phyloP scores from a whole-genome alignment of 106 monocot genomes.

The Gastrodia elata region DNA sequence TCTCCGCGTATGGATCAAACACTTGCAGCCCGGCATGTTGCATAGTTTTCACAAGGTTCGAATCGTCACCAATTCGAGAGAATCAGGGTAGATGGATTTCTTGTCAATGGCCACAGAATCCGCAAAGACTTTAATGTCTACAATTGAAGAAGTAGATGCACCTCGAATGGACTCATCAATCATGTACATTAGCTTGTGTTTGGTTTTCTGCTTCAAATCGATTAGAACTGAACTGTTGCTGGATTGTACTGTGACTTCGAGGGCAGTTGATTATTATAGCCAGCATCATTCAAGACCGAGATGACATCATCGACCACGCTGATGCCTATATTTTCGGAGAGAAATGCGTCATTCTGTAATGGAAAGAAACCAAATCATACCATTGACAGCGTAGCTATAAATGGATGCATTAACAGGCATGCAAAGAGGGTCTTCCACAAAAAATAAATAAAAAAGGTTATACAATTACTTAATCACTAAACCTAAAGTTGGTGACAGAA shows the following conservation, averaged over 20 bases:
- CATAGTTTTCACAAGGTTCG: constrained; percentile 27
- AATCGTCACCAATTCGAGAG: constrained; percentile 22
- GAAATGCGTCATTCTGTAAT: constrained; percentile 53
- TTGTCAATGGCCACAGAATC: constrained; percentile 45
- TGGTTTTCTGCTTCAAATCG: constrained; percentile 39
- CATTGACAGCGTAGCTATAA: background rate
- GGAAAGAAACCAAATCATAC: background rate
- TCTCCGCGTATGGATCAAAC: constrained; percentile 64
- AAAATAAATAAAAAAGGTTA: too few species aligned
- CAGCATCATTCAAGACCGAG: constrained; percentile 21
- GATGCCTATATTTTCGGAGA: constrained; percentile 31
- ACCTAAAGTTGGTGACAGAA: too few species aligned
- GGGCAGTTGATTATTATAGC: constrained; percentile 36
- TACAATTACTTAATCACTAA: too few species aligned
- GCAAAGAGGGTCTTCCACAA: too few species aligned
- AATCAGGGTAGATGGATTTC: constrained; percentile 39
- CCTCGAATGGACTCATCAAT: constrained; percentile 38
- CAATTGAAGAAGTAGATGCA: constrained; percentile 31
- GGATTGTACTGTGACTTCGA: constrained; percentile 55
- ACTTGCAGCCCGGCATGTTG: constrained; percentile 40
- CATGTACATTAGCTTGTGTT: constrained; percentile 60
- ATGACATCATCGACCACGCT: constrained; percentile 39
- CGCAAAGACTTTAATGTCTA: constrained; percentile 53
- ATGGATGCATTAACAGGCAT: background rate
- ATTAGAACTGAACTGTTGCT: constrained; percentile 49